These are phyloP conservation scores for Bruguiera gymnorhiza DNA, from an alignment of 345 rosid genomes.

Conservation along the genomic window DNA sequence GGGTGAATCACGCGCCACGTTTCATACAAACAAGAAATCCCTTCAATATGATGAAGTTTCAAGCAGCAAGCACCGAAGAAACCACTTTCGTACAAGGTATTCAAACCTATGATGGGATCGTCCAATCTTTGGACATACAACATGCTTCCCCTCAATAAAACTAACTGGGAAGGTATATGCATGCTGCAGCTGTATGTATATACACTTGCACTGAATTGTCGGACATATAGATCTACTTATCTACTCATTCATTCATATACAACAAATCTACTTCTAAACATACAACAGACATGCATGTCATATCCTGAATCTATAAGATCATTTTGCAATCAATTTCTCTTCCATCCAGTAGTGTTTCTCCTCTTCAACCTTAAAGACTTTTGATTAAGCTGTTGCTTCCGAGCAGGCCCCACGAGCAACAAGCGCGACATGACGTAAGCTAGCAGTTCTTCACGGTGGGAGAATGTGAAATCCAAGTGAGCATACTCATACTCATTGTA, in stretches of 20 bases:
- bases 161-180: constrained; percentile 4
- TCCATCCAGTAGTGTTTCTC: background rate
- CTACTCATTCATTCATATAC: constrained; percentile 12
- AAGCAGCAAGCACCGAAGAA: background rate
- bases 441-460: constrained; percentile 82
- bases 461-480: constrained; percentile 90
- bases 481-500: constrained; percentile 78
- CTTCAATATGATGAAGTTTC: too few relatives aligned
- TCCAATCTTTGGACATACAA: background rate
- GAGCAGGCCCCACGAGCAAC: constrained; percentile 49
- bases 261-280: constrained; percentile 19
- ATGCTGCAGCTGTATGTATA: background rate
- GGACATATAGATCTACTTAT: background rate
- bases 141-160: constrained; percentile 1
- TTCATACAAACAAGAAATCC: too few relatives aligned
- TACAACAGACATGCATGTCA: constrained; percentile 19
- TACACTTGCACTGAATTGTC: background rate
- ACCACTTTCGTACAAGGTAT: background rate
- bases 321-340: background rate
- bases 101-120: background rate
- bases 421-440: constrained; percentile 76
- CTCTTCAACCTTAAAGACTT: constrained; percentile 40
- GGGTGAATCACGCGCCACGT: too few relatives aligned
- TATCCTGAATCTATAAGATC: constrained; percentile 9
- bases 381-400: constrained; percentile 31